These are phyloP conservation scores for Phoma sp. DNA, from an alignment of 2,329 filamentous ascomycete species.

Conservation along the genomic window DNA sequence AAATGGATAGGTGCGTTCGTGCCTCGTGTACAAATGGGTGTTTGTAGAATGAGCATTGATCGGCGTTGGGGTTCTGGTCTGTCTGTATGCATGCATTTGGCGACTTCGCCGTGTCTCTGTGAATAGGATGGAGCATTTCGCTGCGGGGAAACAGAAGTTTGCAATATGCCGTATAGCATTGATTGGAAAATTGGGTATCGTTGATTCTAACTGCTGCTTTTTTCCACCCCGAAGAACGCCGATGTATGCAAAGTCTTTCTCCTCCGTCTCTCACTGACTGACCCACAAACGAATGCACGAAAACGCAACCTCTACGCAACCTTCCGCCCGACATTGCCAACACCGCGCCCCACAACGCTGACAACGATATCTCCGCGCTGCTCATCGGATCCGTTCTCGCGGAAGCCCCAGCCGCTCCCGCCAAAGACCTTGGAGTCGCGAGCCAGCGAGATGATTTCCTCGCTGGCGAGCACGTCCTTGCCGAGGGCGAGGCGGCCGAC, in stretches of 20 bases:
- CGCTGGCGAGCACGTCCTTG: slow-evolving; percentile 78
- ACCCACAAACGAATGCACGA: neutral
- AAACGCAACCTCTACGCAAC: slow-evolving; percentile 70
- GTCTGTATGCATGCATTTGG: neutral
- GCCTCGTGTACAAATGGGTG: neutral
- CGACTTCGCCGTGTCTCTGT: too few relatives aligned
- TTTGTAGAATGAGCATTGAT: slow-evolving; percentile 10
- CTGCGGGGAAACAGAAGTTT: neutral
- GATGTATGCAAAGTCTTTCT: neutral
- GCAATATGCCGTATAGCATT: slow-evolving; percentile 5
- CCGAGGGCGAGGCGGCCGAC: slow-evolving; percentile 86
- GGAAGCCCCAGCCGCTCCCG: slow-evolving; percentile 86
- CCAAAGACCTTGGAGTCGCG: slow-evolving; percentile 89
- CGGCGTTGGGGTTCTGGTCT: neutral
- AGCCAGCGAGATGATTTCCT: slow-evolving; percentile 79
- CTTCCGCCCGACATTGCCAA: slow-evolving; percentile 94
- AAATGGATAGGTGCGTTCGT: neutral
- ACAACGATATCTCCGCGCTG: slow-evolving; percentile 73
- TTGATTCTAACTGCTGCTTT: slow-evolving; percentile 11
- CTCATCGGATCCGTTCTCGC: slow-evolving; percentile 61
- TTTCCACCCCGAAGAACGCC: slow-evolving; percentile 10
- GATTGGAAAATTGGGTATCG: slow-evolving; percentile 14
- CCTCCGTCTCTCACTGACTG: neutral
- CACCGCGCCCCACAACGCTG: slow-evolving; percentile 88
- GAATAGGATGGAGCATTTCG: too few relatives aligned